A percentile compares a stretch with the other conserved stretches of the same genome.
These are phyloP conservation scores for Bipolaris oryzae DNA, from an alignment of 2,329 filamentous ascomycete genomes.

Conservation along the genomic window DNA sequence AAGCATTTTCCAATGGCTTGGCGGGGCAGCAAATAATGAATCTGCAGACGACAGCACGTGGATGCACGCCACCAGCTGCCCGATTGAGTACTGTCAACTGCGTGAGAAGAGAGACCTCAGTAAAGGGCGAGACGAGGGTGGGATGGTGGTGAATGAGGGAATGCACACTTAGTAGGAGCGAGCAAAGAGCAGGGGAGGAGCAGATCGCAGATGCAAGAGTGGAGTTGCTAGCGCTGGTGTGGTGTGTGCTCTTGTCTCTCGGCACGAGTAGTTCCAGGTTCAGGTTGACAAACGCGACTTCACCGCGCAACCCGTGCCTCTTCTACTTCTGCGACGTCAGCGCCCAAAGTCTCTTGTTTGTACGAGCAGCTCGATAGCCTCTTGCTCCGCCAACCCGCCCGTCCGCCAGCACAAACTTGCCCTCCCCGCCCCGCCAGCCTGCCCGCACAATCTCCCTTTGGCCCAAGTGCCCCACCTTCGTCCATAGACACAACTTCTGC, in stretches of 20 bases:
- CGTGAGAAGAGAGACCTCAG: neutral
- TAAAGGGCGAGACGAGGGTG: neutral
- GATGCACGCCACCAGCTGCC: neutral
- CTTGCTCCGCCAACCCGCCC: slow-evolving; percentile 17
- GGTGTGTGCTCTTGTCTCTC: slow-evolving; percentile 17
- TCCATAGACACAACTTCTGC: slow-evolving; percentile 36
- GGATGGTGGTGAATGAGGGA: neutral
- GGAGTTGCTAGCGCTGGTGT: slow-evolving; percentile 16
- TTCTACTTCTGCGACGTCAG: slow-evolving; percentile 22
- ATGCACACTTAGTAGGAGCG: no score
- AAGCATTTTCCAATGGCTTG: neutral
- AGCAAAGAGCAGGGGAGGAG: slow-evolving; percentile 7
- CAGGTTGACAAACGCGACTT: slow-evolving; percentile 26
- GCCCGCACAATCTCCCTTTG: slow-evolving; percentile 34
- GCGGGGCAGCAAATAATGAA: neutral
- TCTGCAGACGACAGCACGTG: neutral
- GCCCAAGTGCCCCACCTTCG: slow-evolving; percentile 43
- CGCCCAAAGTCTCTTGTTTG: slow-evolving; percentile 23
- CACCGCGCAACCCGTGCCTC: slow-evolving; percentile 31
- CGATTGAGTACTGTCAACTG: neutral
- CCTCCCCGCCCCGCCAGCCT: slow-evolving; percentile 12
- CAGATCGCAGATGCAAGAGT: slow-evolving; percentile 5
- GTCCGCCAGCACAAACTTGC: slow-evolving; percentile 12
- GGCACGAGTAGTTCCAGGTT: slow-evolving; percentile 22
- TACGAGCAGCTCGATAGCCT: slow-evolving; percentile 27